Evolutionary conservation across 2,329 filamentous ascomycete genomes (phyloP), one percentile per base, ranked within the genome.

Genomic region (Bisporella sp.): DNA sequence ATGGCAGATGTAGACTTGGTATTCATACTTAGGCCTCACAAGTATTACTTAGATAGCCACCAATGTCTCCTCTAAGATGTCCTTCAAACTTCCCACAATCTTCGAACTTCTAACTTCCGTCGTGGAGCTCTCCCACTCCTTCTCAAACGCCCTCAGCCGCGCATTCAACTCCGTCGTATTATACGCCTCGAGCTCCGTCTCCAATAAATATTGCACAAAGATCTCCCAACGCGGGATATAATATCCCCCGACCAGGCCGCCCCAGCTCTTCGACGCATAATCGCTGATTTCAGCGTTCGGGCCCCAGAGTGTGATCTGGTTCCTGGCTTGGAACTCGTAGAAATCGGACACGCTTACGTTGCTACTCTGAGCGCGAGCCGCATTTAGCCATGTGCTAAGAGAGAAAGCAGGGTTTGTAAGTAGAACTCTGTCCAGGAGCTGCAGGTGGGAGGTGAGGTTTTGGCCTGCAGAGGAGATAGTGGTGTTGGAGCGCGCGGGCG

Each of bases 231-330:
- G 61, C 11, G 67, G 68, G 7, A 68, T 45, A 57, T 77, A 77
- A 59, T 77, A 78, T 1, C 61, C 62, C 1, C 62, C 62, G 4
- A 76, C 68, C 0, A 78, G 61, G 1, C 74, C 74, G 6, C 64
- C 66, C 74, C 74, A 78, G 28, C 64, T 63, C 61, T 75, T 76
- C 4, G 68, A 70, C 4, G 74, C 73, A 52, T 77, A 78, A 59
- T 77, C 75, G 35, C 59, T 68, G 40, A 77, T 73, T 57, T 77
- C 62, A 11, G 71, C 72, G 1, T 57, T 59, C 0, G 73, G 73
- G 0, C 73, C 73, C 74, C 74, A 77, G 8, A 73, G 64, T 5
- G 75, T 77, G 50, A 77, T 64, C 52, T 77, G 74, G 45, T 76
- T 76, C 9, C 71, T 65, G 5, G 74, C 73, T 43, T 75, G 68